These are phyloP conservation scores for Celoporthe dispersa DNA, from an alignment of 2,329 filamentous ascomycete species.

Conservation along the genomic window DNA sequence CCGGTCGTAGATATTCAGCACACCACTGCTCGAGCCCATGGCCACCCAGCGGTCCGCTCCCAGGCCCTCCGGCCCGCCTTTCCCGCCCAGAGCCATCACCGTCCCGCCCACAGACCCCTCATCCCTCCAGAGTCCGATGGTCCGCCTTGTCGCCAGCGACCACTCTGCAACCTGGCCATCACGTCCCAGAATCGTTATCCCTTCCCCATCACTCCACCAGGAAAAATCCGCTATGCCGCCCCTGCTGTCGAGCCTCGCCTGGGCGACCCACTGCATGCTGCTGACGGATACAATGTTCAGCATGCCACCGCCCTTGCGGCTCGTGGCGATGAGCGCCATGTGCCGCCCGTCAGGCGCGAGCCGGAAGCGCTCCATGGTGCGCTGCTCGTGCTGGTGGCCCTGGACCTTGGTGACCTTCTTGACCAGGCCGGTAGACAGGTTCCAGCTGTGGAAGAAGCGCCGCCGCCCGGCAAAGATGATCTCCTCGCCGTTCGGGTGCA, in stretches of 20 bases:
- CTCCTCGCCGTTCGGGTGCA: constrained; percentile 71
- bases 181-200: constrained; percentile 80
- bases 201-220: constrained; percentile 88
- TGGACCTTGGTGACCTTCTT: constrained; percentile 80
- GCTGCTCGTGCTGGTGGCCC: constrained; percentile 80
- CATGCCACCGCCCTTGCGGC: constrained; percentile 82
- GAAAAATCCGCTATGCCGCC: constrained; percentile 88
- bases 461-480: constrained; percentile 89
- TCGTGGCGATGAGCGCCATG: constrained; percentile 80
- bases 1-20: constrained; percentile 93
- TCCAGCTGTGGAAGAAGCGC: constrained; percentile 93
- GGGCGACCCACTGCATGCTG: constrained; percentile 85
- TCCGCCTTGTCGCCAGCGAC: constrained; percentile 68
- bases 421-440: constrained; percentile 78
- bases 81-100: constrained; percentile 77
- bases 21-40: constrained; percentile 82
- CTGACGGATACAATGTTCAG: constrained; percentile 82
- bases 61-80: constrained; percentile 61
- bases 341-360: constrained; percentile 85
- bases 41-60: constrained; percentile 90
- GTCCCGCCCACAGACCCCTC: constrained; percentile 88
- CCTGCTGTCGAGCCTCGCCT: constrained; percentile 79
- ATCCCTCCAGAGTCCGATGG: constrained; percentile 84
- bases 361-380: constrained; percentile 88
- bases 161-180: constrained; percentile 93